These are phyloP conservation scores for Cryptococcus floricola DNA, from an alignment of 1,284 basidiomycete genomes.

Conservation along the genomic window DNA sequence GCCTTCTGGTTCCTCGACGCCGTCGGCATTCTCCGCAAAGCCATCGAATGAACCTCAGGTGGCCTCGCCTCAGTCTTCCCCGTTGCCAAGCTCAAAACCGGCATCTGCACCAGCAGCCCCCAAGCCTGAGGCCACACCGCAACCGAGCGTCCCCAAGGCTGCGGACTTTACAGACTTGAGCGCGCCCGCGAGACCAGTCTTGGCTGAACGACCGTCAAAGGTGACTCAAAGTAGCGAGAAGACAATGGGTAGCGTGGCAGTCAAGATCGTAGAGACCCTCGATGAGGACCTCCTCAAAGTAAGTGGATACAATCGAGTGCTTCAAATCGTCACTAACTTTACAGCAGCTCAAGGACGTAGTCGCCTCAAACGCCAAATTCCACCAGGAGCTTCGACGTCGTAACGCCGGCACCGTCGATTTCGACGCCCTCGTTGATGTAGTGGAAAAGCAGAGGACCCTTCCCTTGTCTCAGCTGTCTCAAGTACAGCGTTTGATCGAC, in stretches of 20 bases:
- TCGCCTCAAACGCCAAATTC: constrained; percentile 31
- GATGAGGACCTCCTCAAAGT: constrained; percentile 36
- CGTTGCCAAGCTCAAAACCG: no score
- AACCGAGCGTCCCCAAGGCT: neutral
- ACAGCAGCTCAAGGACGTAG: constrained; percentile 36
- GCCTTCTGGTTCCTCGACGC: constrained; percentile 10
- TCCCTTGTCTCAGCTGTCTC: constrained; percentile 32
- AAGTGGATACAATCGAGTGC: constrained; percentile 5
- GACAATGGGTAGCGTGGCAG: constrained; percentile 28
- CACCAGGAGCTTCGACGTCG: constrained; percentile 16
- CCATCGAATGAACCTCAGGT: no score
- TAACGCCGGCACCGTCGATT: constrained; percentile 11
- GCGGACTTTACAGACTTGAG: neutral
- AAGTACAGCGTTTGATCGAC: constrained; percentile 26
- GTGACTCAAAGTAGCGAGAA: constrained; percentile 8
- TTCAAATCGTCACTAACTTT: constrained; percentile 7
- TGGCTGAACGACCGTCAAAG: neutral
- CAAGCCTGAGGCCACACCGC: neutral
- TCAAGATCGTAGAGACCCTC: constrained; percentile 47
- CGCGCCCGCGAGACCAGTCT: neutral
- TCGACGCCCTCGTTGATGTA: constrained; percentile 27
- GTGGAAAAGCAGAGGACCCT: constrained; percentile 31
- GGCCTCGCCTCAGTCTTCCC: no score
- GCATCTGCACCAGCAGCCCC: no score
- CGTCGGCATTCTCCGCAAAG: neutral